Conservation (phyloP, 345 rosid species). For the Brassica rapa region DNA sequence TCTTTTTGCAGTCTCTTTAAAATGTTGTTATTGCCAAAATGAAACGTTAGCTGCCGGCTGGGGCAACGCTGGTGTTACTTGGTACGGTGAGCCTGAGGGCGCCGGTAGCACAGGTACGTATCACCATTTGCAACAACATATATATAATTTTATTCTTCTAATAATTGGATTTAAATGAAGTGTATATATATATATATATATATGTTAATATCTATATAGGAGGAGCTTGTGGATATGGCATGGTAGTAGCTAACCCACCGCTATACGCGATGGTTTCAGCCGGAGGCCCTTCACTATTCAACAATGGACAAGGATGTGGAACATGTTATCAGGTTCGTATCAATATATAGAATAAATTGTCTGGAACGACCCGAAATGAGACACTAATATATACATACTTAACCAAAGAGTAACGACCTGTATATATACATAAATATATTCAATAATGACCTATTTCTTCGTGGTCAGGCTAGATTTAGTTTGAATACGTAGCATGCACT, state of each 20-base stretch:
- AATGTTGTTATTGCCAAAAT: slow-evolving; percentile 22
- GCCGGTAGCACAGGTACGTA: slow-evolving; percentile 54
- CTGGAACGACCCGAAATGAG: background rate
- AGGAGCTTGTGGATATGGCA: slow-evolving; percentile 12
- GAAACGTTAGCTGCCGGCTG: slow-evolving; percentile 19
- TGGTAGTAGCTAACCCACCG: slow-evolving; percentile 47
- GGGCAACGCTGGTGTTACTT: slow-evolving; percentile 57
- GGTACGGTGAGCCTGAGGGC: slow-evolving; percentile 61
- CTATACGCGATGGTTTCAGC: slow-evolving; percentile 55
- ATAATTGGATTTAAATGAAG: background rate
- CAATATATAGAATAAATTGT: background rate
- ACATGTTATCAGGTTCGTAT: slow-evolving; percentile 63
- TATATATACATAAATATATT: no score
- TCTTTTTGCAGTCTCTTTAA: slow-evolving; percentile 4
- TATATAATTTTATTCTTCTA: background rate
- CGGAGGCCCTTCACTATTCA: slow-evolving; percentile 56
- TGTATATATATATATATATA: no score
- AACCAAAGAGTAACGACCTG: no score
- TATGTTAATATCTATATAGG: no score
- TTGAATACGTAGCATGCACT: no score
- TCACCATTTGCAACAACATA: background rate
- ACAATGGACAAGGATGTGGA: slow-evolving; percentile 70
- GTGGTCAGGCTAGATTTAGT: no score
- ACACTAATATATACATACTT: background rate
- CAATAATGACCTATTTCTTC: no score